phyloP scores from a whole-genome alignment of 108 stramenopile species.

The Nannochloropsis gaditana region DNA sequence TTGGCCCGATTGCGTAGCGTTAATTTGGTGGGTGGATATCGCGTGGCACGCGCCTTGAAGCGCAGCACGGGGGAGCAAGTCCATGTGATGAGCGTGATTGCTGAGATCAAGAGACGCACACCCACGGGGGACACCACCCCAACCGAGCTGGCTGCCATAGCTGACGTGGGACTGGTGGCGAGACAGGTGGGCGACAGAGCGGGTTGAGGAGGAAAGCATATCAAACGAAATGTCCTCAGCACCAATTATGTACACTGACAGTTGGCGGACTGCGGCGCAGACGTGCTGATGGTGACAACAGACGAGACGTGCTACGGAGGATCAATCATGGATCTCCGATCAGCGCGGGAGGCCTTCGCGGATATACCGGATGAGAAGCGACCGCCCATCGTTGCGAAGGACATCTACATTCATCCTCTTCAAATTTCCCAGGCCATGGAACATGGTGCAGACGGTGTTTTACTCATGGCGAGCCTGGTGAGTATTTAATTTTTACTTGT shows the following conservation, averaged over 20 bases:
- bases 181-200: neutral
- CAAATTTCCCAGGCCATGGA: constrained; percentile 30
- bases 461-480: constrained; percentile 24
- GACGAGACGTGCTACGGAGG: constrained; percentile 31
- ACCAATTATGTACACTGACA: neutral
- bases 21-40: neutral
- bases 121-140: constrained; percentile 22
- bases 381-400: constrained; percentile 24
- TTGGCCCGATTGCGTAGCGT: neutral
- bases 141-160: constrained; percentile 18
- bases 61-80: constrained; percentile 19
- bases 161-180: constrained; percentile 15
- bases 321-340: constrained; percentile 5
- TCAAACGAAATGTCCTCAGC: too few relatives aligned
- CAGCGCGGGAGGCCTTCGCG: neutral
- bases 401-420: neutral
- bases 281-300: constrained; percentile 28
- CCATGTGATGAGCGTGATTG: constrained; percentile 21
- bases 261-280: neutral
- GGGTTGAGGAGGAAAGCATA: neutral
- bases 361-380: neutral
- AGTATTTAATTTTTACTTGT: neutral
- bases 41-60: constrained; percentile 16
- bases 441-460: constrained; percentile 25
- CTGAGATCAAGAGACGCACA: constrained; percentile 23